Base-by-base conservation (phyloP, 441 rosid genomes). In the Populus trichocarpa region DNA sequence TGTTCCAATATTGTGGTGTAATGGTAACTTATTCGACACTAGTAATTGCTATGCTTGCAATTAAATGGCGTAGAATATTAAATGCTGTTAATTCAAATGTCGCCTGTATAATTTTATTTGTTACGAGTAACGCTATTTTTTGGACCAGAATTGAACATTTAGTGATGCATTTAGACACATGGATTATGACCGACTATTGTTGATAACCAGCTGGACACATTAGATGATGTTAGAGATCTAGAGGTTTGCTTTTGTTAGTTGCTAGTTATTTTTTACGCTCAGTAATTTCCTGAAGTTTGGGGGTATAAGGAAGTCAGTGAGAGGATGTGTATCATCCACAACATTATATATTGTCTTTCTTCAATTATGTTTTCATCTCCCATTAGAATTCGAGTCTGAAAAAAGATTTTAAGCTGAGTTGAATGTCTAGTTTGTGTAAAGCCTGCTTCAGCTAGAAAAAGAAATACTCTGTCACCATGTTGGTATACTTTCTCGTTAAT, bases 1-100 rank as follows among this genome's bases (percentile, higher is more conserved):
- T 79, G 82, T 36, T 70, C 46, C 67, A 20, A 57, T 8, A 26
- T 46, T 65, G 61, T 64, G 67, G 79, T 75, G 40, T 72, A 71
- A 63, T 70, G 36, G 36, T 68, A 25, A 70, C 59, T 14, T 32
- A 42, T 67, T 67, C 32, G 40, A 53, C 8, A 53, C 61, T 53
- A 16, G 61, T 53, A 53, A 16, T 53, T 53, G 61, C 61, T 18
- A 53, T 53, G 22, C 61, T 18, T 53, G 61, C 61, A 53, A 53
- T 53, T 18, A 53, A 53, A 53, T 53, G 61, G 61, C 0, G 1
- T 53, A 16, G 9, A 53, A 53, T 18, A 53, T 53, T 53, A 53
- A 53, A 53, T 53, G n/a, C 61, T 53, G 61, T 16, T 53, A 18
- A 53, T 53, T 53, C 8, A 53, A 46, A 53, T 53, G 61, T 16